Conservation (phyloP, 148 eudicot genomes). For the Simmondsia chinensis region DNA sequence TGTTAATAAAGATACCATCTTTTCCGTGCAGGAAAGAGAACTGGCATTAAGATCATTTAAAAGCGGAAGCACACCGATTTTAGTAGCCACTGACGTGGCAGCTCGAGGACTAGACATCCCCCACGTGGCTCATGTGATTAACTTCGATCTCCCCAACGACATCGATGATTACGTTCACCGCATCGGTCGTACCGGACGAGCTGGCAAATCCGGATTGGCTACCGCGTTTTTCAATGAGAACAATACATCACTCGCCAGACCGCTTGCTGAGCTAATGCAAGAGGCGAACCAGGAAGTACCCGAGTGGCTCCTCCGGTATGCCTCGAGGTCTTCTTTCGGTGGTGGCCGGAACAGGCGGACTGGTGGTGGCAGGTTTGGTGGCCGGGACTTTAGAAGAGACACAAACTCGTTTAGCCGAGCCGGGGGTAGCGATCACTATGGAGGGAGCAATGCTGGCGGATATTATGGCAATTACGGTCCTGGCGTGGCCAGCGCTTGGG, state of each 20-base stretch:
- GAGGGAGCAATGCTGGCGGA: slow-evolving; percentile 33
- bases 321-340: slow-evolving; percentile 36
- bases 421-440: slow-evolving; percentile 32
- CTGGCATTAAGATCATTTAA: slow-evolving; percentile 68
- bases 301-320: slow-evolving; percentile 59
- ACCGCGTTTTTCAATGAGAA: slow-evolving; percentile 81
- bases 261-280: slow-evolving; percentile 64
- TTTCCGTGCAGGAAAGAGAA: slow-evolving; percentile 90
- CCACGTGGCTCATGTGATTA: slow-evolving; percentile 77
- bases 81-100: slow-evolving; percentile 92
- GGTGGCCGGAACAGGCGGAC: slow-evolving; percentile 40
- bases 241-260: slow-evolving; percentile 48
- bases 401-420: slow-evolving; percentile 25
- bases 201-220: slow-evolving; percentile 84
- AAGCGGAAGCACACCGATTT: slow-evolving; percentile 68
- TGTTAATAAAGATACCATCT: too few relatives aligned
- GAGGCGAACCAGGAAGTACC: slow-evolving; percentile 89
- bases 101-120: slow-evolving; percentile 90
- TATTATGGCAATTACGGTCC: slow-evolving; percentile 25
- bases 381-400: slow-evolving; percentile 64
- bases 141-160: slow-evolving; percentile 83
- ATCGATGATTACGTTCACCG: slow-evolving; percentile 88
- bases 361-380: slow-evolving; percentile 59
- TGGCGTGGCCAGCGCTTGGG: slow-evolving; percentile 96
- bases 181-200: slow-evolving; percentile 87